Conservation (phyloP, 805 yeast species). For the Schwanniomyces pseudopolymorphus region DNA sequence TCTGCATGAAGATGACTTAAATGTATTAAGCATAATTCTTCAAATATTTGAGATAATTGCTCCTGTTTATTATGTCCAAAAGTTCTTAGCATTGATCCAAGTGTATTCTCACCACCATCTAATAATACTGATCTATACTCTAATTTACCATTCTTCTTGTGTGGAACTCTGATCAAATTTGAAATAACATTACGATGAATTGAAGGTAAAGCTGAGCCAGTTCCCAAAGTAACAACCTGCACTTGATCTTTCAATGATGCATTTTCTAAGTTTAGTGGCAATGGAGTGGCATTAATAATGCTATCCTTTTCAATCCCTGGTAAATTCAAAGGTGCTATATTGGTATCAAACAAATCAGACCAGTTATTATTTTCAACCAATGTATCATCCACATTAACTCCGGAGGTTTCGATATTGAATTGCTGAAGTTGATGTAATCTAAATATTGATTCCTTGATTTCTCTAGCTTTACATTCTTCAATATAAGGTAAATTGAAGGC, state of each 20-base stretch:
- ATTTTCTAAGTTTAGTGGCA: conserved; percentile 16
- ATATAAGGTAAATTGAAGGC: conserved; percentile 42
- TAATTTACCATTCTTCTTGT: conserved; percentile 16
- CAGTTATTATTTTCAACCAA: conserved; percentile 20
- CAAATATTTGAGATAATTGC: conserved; percentile 41
- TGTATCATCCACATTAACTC: conserved; percentile 20
- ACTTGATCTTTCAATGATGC: conserved; percentile 48
- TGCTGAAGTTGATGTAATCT: conserved; percentile 35
- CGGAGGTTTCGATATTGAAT: conserved; percentile 21
- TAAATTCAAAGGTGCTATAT: conserved; percentile 18
- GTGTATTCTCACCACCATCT: conserved; percentile 96
- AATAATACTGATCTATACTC: conserved; percentile 52
- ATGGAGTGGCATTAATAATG: conserved; percentile 17
- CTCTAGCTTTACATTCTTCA: conserved; percentile 18
- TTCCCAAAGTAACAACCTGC: conserved; percentile 78
- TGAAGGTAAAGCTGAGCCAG: conserved; percentile 91
- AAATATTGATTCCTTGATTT: conserved; percentile 3
- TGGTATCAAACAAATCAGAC: conserved; percentile 31
- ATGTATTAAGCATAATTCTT: conserved; percentile 64
- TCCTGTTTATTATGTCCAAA: conserved; percentile 48
- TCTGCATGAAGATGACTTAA: conserved; percentile 95
- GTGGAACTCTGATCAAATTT: conserved; percentile 72
- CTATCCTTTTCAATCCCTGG: conserved; percentile 11
- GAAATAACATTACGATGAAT: conserved; percentile 82
- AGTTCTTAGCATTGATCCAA: conserved; percentile 67